Base-by-base conservation (phyloP, 805 yeast genomes). In the Candida suzukii region DNA sequence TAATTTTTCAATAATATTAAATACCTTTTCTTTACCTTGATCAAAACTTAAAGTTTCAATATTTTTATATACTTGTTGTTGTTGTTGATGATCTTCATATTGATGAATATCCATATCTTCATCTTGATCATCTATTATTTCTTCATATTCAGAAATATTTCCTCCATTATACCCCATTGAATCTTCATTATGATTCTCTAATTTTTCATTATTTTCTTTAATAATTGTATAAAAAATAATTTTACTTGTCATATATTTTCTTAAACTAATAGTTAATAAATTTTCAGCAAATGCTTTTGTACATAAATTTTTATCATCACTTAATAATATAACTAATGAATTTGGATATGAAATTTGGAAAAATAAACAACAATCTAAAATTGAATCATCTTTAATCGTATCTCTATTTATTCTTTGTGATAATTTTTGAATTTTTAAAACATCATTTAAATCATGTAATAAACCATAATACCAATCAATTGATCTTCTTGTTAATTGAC, bases 241-340 rank as follows among this genome's bases (percentile, higher is more conserved):
- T 13, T 55, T 48, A 0, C 75, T 71, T 10, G 62, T 63, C 78
- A 77, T 72, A 10, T 54, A 62, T 10, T 56, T 46, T n/a, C 70
- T 54, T 45, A 54, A 74, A 14, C 77, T 72, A 1, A 88, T 80
- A 0, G 95, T 87, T 35, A 78, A 59, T 0, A 84, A 56, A 2
- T 68, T 79, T 52, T 86, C 80, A 2, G 81, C 60, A 35, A 88
- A 60, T 0, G 96, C 95, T 57, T 83, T 84, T 46, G 76, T 58
- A 57, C 96, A 87, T 9, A 90, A 66, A 55, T 88, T 90, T 50
- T 79, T 83, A 57, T 90, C 97, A 56, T 90, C 85, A 0, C 96
- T 82, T 44, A 88, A 52, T 21, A 86, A 57, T 2, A 88, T 71
- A 8, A 82, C 83, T 44, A 76, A 53, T 26, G 57, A 50, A 1